A percentile compares a stretch with the other conserved stretches of the same genome.
phyloP scores from a whole-genome alignment of 257 asterid species.

The Lycium ferocissimum region DNA sequence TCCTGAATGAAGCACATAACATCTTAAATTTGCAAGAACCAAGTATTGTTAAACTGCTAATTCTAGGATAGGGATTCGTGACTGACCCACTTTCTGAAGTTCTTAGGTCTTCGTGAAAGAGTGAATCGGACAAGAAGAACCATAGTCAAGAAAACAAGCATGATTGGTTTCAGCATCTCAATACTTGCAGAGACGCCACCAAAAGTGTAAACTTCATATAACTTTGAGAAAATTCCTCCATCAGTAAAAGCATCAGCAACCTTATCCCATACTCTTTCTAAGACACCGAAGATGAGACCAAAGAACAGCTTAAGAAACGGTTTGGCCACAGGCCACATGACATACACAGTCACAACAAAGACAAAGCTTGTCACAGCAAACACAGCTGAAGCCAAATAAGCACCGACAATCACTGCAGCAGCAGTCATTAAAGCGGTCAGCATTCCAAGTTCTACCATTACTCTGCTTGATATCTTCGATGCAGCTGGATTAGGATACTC shows the following conservation, averaged over 20 bases:
- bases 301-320: slow-evolving; percentile 73
- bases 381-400: slow-evolving; percentile 89
- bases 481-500: slow-evolving; percentile 91
- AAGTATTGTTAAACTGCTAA: not conserved
- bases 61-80: slow-evolving; percentile 33
- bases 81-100: slow-evolving; percentile 94
- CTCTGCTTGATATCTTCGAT: slow-evolving; percentile 88
- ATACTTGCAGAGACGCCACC: slow-evolving; percentile 85
- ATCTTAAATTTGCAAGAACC: slow-evolving; percentile 27
- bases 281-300: slow-evolving; percentile 64
- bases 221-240: slow-evolving; percentile 71
- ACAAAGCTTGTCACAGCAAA: slow-evolving; percentile 79
- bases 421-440: slow-evolving; percentile 82
- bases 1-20: slow-evolving; percentile 68
- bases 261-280: slow-evolving; percentile 73
- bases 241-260: slow-evolving; percentile 64
- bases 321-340: slow-evolving; percentile 83
- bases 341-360: slow-evolving; percentile 62
- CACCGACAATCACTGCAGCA: slow-evolving; percentile 81
- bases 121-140: slow-evolving; percentile 92
- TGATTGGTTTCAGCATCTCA: slow-evolving; percentile 74
- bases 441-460: slow-evolving; percentile 89
- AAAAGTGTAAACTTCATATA: slow-evolving; percentile 68
- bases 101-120: slow-evolving; percentile 92
- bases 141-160: slow-evolving; percentile 77